A percentile compares a stretch with the other conserved stretches of the same genome.
Conservation (phyloP, 257 asterid species). For the Solanum rostratum region DNA sequence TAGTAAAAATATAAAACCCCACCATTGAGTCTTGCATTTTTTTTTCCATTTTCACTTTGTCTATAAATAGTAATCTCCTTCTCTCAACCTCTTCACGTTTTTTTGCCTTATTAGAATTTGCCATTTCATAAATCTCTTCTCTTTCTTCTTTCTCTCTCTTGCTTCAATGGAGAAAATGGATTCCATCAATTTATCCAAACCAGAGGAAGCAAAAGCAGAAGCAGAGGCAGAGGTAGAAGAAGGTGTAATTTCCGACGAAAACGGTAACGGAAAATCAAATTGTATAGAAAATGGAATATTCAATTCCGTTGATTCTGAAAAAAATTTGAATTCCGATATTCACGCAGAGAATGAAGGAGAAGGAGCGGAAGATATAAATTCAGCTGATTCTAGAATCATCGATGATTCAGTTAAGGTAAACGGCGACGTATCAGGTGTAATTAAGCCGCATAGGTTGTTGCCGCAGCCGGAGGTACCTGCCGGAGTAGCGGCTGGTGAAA, state of each 20-base stretch:
- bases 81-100: not conserved
- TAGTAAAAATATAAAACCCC: not conserved
- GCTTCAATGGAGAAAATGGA: not conserved
- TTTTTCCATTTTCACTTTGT: not conserved
- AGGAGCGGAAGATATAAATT: not conserved
- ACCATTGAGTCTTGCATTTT: not conserved
- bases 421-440: slow-evolving; percentile 6
- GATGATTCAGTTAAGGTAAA: not conserved
- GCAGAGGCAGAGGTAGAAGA: not conserved
- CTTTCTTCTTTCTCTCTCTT: not conserved
- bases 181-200: not conserved
- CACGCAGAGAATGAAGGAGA: not conserved
- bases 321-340: not conserved
- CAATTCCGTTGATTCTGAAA: not conserved
- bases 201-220: not conserved
- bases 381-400: not conserved
- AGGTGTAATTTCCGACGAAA: not conserved
- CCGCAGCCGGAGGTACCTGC: slow-evolving; percentile 81
- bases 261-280: not conserved
- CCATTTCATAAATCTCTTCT: not conserved
- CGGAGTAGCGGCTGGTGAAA: slow-evolving; percentile 12
- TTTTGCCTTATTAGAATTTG: not conserved
- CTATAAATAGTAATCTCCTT: not conserved
- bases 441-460: slow-evolving; percentile 49
- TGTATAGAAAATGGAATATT: not conserved